These are phyloP conservation scores for Cryptosporidium viatorum DNA, from an alignment of 169 alveolate genomes.

Conservation along the genomic window DNA sequence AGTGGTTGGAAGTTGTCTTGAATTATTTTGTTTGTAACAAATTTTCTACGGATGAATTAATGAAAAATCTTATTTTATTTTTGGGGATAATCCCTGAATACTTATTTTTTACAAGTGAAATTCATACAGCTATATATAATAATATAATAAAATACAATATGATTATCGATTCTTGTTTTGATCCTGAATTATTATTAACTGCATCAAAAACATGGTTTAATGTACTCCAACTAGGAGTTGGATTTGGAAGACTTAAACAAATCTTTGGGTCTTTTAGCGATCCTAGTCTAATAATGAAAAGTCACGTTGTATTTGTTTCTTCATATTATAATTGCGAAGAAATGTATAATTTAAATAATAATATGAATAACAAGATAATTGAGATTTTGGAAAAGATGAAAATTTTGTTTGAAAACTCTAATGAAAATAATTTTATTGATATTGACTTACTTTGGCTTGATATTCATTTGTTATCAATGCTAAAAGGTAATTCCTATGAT, in stretches of 20 bases:
- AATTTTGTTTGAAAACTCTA: slow-evolving; percentile 13
- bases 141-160: background rate
- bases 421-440: slow-evolving; percentile 9
- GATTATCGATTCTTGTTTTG: background rate
- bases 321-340: slow-evolving; percentile 38
- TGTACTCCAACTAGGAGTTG: slow-evolving; percentile 33
- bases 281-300: background rate
- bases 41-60: background rate
- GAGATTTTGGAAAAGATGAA: background rate
- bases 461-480: slow-evolving; percentile 10
- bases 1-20: slow-evolving; percentile 1
- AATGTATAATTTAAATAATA: background rate
- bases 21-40: slow-evolving; percentile 22
- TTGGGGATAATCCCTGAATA: slow-evolving; percentile 70
- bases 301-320: slow-evolving; percentile 27
- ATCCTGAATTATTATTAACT: background rate
- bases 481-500: background rate
- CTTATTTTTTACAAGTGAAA: background rate
- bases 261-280: slow-evolving; percentile 2
- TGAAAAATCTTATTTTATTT: slow-evolving; percentile 6
- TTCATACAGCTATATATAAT: background rate
- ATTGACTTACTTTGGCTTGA: slow-evolving; percentile 58
- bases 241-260: slow-evolving; percentile 61
- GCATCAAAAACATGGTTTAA: slow-evolving; percentile 25
- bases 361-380: background rate